phyloP scores from a whole-genome alignment of 352 stramenopile species.

The Phytopythium kandeliae region DNA sequence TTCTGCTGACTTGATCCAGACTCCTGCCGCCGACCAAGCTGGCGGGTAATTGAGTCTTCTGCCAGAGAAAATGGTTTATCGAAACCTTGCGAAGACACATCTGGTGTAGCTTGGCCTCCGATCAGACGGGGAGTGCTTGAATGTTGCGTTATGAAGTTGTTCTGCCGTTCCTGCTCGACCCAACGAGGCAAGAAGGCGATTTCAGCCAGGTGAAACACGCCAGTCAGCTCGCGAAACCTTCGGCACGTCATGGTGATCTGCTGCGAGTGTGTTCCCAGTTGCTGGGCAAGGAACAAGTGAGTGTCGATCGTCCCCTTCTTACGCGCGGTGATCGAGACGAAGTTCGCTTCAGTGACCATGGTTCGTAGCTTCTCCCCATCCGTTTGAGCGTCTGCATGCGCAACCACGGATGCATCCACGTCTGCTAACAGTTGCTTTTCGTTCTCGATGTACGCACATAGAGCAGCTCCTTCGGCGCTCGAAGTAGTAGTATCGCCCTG shows the following conservation, averaged over 20 bases:
- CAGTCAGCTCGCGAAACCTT: constrained; percentile 10
- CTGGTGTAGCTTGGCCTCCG: not conserved
- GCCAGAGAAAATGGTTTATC: constrained; percentile 25
- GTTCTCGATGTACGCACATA: constrained; percentile 2
- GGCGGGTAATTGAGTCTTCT: constrained; percentile 33
- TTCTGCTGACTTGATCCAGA: not conserved
- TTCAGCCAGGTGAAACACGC: constrained; percentile 23
- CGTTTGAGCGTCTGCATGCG: no score
- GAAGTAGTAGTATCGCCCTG: not conserved
- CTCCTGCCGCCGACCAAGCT: constrained; percentile 14
- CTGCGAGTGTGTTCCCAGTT: not conserved
- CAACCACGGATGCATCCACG: not conserved
- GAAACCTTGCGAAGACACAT: constrained; percentile 10
- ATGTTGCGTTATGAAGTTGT: not conserved
- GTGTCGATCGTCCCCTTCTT: not conserved
- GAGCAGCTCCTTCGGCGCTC: not conserved
- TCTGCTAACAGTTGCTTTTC: constrained; percentile 4
- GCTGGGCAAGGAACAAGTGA: not conserved
- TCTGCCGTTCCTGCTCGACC: not conserved
- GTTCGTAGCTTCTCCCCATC: not conserved
- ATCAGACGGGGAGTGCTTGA: not conserved
- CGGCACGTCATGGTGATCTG: not conserved
- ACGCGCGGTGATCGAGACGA: not conserved
- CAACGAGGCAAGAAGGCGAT: constrained; percentile 11
- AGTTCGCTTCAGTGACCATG: not conserved